phyloP scores from a whole-genome alignment of 345 rosid species.

The Noccaea bulbosa region DNA sequence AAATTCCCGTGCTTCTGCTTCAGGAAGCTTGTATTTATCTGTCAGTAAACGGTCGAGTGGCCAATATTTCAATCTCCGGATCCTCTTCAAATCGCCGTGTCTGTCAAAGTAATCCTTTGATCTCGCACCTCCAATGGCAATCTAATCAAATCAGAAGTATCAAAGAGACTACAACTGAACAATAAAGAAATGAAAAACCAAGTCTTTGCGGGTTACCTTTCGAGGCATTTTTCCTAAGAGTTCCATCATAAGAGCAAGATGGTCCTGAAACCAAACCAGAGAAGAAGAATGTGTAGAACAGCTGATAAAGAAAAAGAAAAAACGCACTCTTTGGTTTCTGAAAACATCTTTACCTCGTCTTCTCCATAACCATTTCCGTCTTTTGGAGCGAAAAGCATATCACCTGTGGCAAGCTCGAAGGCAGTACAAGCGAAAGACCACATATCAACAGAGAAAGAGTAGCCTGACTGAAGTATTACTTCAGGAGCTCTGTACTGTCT shows the following conservation, averaged over 20 bases:
- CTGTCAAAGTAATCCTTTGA: conserved; percentile 93
- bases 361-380: conserved; percentile 76
- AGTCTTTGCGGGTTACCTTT: conserved; percentile 55
- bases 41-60: conserved; percentile 77
- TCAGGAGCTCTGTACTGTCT: conserved; percentile 99
- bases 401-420: conserved; percentile 96
- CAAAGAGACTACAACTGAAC: conserved; percentile 12
- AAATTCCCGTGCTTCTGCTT: conserved; percentile 72
- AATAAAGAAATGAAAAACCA: conserved; percentile 4
- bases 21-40: conserved; percentile 69
- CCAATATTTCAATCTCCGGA: conserved; percentile 83
- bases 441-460: conserved; percentile 87
- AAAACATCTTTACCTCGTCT: conserved; percentile 70
- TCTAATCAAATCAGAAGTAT: conserved; percentile 50
- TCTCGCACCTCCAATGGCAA: conserved; percentile 81
- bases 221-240: conserved; percentile 93
- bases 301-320: neutral
- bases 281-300: conserved; percentile 9
- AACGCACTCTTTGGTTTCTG: neutral
- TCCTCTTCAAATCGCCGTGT: conserved; percentile 96
- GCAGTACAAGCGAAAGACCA: conserved; percentile 99
- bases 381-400: conserved; percentile 90
- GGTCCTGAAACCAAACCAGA: conserved; percentile 67
- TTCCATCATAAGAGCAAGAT: conserved; percentile 97
- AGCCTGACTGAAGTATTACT: conserved; percentile 76